A percentile compares a stretch with the other conserved stretches of the same genome.
Conservation (phyloP, 2,329 filamentous ascomycete genomes). For the Pyrenophora graminea region DNA sequence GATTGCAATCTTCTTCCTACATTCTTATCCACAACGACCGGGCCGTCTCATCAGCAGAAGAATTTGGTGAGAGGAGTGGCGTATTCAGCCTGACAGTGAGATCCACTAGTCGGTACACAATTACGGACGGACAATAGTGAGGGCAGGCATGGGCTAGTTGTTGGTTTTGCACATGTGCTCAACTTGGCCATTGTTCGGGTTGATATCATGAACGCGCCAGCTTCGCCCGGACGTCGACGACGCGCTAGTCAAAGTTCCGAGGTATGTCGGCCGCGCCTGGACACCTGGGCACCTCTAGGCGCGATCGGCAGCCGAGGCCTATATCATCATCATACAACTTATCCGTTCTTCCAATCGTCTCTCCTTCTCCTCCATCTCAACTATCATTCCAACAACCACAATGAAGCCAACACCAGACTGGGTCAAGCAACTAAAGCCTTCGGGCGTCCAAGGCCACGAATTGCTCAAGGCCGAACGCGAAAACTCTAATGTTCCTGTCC, state of each 20-base stretch:
- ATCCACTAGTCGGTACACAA: too few relatives aligned
- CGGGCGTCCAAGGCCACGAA: conserved; percentile 69
- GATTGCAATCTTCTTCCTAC: too few relatives aligned
- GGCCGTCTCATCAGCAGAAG: too few relatives aligned
- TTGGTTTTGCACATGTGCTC: not conserved
- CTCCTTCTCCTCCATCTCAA: conserved; percentile 12
- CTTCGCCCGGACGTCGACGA: conserved; percentile 21
- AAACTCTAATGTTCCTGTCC: conserved; percentile 68
- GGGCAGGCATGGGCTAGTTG: not conserved
- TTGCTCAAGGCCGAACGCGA: conserved; percentile 70
- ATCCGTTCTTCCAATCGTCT: conserved; percentile 9
- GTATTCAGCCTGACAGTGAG: not conserved
- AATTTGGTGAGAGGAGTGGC: too few relatives aligned
- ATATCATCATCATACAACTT: conserved; percentile 14
- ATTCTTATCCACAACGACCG: too few relatives aligned
- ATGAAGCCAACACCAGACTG: conserved; percentile 60
- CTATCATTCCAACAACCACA: conserved; percentile 8
- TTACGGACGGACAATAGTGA: conserved; percentile 1
- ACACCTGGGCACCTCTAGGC: conserved; percentile 1
- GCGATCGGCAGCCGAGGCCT: conserved; percentile 30
- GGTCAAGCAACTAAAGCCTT: conserved; percentile 69
- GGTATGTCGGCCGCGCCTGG: conserved; percentile 4
- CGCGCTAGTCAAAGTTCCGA: conserved; percentile 31
- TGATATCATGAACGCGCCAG: not conserved
- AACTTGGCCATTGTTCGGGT: not conserved